Evolutionary conservation across 441 rosid species (phyloP).

Genomic region (Populus tomentosa): DNA sequence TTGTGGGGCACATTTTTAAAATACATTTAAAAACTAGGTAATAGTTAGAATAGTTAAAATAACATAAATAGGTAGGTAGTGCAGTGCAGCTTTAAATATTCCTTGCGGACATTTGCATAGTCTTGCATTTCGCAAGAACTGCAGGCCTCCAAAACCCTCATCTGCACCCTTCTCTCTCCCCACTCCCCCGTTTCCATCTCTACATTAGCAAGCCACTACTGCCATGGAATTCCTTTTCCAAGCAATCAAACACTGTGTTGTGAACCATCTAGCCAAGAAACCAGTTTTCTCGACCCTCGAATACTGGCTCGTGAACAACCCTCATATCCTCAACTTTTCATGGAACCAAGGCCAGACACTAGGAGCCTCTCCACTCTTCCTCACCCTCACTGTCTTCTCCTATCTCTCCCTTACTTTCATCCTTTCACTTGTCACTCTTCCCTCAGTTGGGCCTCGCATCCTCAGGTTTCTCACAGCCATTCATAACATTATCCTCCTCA

Average conservation of each 20-base stretch:
- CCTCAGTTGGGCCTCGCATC: slow-evolving; percentile 26
- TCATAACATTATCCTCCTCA: slow-evolving; percentile 48
- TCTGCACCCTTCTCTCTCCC: neutral
- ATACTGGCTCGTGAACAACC: slow-evolving; percentile 60
- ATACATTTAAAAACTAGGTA: too few relatives aligned
- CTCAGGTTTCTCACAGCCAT: slow-evolving; percentile 47
- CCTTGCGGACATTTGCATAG: too few relatives aligned
- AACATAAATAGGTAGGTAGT: too few relatives aligned
- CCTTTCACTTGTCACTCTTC: slow-evolving; percentile 26
- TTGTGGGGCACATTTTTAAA: too few relatives aligned
- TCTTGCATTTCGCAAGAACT: too few relatives aligned
- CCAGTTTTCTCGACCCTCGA: slow-evolving; percentile 25
- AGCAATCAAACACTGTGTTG: neutral
- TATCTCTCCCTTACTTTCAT: slow-evolving; percentile 48
- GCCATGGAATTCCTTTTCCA: slow-evolving; percentile 14
- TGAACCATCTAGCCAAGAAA: neutral
- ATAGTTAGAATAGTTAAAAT: neutral
- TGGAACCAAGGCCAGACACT: slow-evolving; percentile 56
- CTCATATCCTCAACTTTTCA: slow-evolving; percentile 44
- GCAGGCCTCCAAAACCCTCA: neutral
- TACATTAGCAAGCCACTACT: neutral
- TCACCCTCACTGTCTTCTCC: slow-evolving; percentile 26
- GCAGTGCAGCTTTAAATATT: too few relatives aligned
- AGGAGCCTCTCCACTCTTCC: slow-evolving; percentile 56
- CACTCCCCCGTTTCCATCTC: neutral